Evolutionary conservation across 2,329 filamentous ascomycete genomes (phyloP).

Genomic region (Pseudogymnoascus sp.): DNA sequence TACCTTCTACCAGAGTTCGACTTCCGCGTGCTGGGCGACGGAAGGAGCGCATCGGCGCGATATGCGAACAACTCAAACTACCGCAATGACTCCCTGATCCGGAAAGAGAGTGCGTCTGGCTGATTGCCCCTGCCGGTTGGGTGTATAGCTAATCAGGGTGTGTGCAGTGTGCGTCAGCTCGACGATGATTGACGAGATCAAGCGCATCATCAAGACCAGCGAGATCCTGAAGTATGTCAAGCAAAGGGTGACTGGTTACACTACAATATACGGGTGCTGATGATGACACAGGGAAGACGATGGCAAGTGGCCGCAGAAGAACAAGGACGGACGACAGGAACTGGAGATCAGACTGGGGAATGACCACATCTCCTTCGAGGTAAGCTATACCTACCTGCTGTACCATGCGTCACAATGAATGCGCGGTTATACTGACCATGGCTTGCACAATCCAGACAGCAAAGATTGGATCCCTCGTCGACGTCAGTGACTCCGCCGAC

Average conservation of each 20-base stretch:
- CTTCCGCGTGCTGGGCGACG: constrained; percentile 85
- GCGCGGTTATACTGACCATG: background rate
- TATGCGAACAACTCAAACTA: constrained; percentile 99
- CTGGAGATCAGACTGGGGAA: constrained; percentile 88
- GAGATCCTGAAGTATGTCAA: constrained; percentile 83
- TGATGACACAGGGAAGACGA: constrained; percentile 72
- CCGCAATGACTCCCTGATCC: constrained; percentile 93
- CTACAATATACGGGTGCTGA: constrained; percentile 21
- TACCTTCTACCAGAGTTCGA: constrained; percentile 69
- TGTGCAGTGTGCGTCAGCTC: constrained; percentile 86
- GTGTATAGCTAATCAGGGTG: background rate
- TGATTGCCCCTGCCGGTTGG: background rate
- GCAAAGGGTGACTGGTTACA: background rate
- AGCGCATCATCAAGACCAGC: constrained; percentile 91
- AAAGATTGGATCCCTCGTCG: constrained; percentile 93
- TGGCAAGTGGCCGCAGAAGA: constrained; percentile 97
- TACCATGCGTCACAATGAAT: background rate
- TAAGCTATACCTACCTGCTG: constrained; percentile 32
- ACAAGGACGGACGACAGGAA: constrained; percentile 96
- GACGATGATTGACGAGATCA: constrained; percentile 85
- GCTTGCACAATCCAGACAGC: constrained; percentile 58
- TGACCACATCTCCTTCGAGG: constrained; percentile 97
- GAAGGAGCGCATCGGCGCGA: constrained; percentile 83
- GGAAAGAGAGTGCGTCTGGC: constrained; percentile 83
- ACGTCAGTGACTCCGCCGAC: constrained; percentile 92